Conservation (phyloP, 1,284 basidiomycete species). For the Vanrija pseudolonga region DNA sequence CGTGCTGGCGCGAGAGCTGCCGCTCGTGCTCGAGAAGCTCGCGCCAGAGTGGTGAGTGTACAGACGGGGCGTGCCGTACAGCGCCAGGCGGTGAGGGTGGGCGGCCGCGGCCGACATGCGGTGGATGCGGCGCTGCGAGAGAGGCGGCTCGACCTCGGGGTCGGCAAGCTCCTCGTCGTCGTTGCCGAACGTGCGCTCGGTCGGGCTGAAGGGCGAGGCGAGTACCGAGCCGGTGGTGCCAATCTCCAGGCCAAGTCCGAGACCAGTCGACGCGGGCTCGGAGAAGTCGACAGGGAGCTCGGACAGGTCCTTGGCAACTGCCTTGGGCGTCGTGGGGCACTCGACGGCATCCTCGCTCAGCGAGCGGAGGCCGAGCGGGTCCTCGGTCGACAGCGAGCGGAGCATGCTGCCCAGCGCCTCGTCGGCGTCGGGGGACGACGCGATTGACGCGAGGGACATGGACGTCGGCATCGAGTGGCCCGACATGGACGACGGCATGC, state of each 20-base stretch:
- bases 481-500: slow-evolving; percentile 30
- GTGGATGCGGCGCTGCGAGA: slow-evolving; percentile 1
- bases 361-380: background rate
- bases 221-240: slow-evolving; percentile 6
- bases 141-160: background rate
- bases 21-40: background rate
- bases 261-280: slow-evolving; percentile 15
- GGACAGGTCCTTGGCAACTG: background rate
- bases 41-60: background rate
- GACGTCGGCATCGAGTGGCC: slow-evolving; percentile 25
- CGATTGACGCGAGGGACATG: slow-evolving; percentile 22
- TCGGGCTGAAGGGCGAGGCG: slow-evolving; percentile 8
- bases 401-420: slow-evolving; percentile 38
- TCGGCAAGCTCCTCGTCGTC: slow-evolving; percentile 1
- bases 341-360: background rate
- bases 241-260: slow-evolving; percentile 23
- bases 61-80: slow-evolving; percentile 27
- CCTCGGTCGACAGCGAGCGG: slow-evolving; percentile 21
- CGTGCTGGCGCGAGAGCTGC: background rate
- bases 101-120: slow-evolving; percentile 28
- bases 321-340: slow-evolving; percentile 5
- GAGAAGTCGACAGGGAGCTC: background rate
- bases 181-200: slow-evolving; percentile 22
- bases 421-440: slow-evolving; percentile 40
- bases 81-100: slow-evolving; percentile 40